A percentile compares a stretch with the other conserved stretches of the same genome.
Evolutionary conservation across 1,284 basidiomycete species (phyloP).

Genomic region (Fomes fomentarius): DNA sequence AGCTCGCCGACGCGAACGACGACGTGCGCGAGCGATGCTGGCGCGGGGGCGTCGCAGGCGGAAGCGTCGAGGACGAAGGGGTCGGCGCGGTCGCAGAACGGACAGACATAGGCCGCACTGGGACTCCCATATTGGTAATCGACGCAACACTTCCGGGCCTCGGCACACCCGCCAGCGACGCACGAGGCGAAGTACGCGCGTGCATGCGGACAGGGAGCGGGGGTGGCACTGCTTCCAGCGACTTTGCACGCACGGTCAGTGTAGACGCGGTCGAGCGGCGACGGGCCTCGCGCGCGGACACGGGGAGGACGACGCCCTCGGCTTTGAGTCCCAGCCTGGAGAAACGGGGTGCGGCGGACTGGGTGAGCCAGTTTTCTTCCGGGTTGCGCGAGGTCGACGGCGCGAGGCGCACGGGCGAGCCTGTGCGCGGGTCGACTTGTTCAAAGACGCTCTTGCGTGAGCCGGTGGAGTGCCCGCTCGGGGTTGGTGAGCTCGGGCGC

Average conservation of each 20-base stretch:
- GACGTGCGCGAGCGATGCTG: conserved; percentile 13
- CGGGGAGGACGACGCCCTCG: conserved; percentile 46
- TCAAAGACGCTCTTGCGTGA: conserved; percentile 6
- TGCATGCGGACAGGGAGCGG: conserved; percentile 2
- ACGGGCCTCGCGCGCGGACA: conserved; percentile 37
- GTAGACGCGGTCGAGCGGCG: conserved; percentile 19
- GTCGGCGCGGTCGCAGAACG: too few relatives aligned
- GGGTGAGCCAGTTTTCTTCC: conserved; percentile 43
- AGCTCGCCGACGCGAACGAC: conserved; percentile 20
- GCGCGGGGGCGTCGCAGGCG: not conserved
- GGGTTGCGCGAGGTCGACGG: conserved; percentile 27
- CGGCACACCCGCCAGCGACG: not conserved
- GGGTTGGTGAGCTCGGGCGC: conserved; percentile 11
- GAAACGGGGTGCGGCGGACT: conserved; percentile 46
- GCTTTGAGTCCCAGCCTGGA: conserved; percentile 43
- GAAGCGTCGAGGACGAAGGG: not conserved
- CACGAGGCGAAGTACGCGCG: conserved; percentile 3
- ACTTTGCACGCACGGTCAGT: conserved; percentile 1
- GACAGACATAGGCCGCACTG: too few relatives aligned
- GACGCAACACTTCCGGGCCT: not conserved
- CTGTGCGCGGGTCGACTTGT: not conserved
- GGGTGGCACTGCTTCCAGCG: conserved; percentile 3
- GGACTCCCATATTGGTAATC: too few relatives aligned
- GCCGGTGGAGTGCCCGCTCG: conserved; percentile 4
- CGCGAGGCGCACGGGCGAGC: conserved; percentile 4